These are phyloP conservation scores for Begonia loranthoides DNA, from an alignment of 306 rosid genomes.

Conservation along the genomic window DNA sequence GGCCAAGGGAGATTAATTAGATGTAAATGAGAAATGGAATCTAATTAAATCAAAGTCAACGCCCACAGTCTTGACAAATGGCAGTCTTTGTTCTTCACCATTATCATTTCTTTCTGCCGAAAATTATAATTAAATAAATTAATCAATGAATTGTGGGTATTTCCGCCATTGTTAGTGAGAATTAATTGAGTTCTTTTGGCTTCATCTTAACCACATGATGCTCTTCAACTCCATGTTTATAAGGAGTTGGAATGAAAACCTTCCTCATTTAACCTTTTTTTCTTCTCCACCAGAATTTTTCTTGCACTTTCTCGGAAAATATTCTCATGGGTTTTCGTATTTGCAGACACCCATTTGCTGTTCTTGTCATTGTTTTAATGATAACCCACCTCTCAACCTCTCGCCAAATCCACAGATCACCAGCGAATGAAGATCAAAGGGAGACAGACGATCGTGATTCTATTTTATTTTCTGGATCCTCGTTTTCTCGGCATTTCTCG, in stretches of 20 bases:
- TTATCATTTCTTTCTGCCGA: too few species aligned
- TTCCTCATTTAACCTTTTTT: not conserved
- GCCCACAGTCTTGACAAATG: too few species aligned
- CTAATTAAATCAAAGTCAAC: too few species aligned
- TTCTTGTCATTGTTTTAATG: slow-evolving; percentile 34
- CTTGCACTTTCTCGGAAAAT: not conserved
- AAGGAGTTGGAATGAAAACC: not conserved
- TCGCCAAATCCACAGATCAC: slow-evolving; percentile 23
- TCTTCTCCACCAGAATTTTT: not conserved
- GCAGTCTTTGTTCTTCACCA: too few species aligned
- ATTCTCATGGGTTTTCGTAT: slow-evolving; percentile 32
- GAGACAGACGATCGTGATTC: slow-evolving; percentile 13
- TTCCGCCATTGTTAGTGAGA: too few species aligned
- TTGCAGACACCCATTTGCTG: slow-evolving; percentile 29
- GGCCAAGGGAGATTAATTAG: too few species aligned
- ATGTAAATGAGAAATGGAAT: too few species aligned
- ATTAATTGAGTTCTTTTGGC: too few species aligned
- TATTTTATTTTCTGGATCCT: slow-evolving; percentile 2
- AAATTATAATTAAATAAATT: too few species aligned
- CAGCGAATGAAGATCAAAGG: slow-evolving; percentile 23
- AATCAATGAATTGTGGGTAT: too few species aligned
- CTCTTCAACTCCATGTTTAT: too few species aligned
- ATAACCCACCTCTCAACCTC: slow-evolving; percentile 36
- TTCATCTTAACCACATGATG: too few species aligned
- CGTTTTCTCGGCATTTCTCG: slow-evolving; percentile 31